Conservation (phyloP, 1,139 yeast species). For the Candida sp. region DNA sequence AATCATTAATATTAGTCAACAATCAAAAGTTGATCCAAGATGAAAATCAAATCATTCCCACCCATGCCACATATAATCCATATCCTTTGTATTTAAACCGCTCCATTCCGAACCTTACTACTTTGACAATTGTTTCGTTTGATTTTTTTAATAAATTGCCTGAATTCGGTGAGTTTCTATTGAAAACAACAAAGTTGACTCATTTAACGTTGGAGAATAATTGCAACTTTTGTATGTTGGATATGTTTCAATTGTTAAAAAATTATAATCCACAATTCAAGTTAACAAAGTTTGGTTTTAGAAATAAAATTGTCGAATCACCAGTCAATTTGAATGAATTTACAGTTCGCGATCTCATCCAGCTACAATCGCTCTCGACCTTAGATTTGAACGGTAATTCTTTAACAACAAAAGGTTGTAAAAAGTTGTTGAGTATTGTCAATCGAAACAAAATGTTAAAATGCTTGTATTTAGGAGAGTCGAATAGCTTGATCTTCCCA, state of each 20-base stretch:
- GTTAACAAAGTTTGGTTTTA: conserved; percentile 23
- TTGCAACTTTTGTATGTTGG: conserved; percentile 21
- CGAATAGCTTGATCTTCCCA: conserved; percentile 22
- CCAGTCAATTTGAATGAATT: conserved; percentile 25
- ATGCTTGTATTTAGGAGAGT: conserved; percentile 27
- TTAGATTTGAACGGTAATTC: conserved; percentile 35
- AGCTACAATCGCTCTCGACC: conserved; percentile 17
- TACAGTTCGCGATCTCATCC: conserved; percentile 18
- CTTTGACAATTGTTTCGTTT: conserved; percentile 25
- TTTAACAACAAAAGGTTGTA: conserved; percentile 28
- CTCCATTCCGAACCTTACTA: conserved; percentile 20
- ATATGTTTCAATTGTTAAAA: conserved; percentile 27
- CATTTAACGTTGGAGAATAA: conserved; percentile 34
- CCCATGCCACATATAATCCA: conserved; percentile 21
- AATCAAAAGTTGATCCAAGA: conserved; percentile 19
- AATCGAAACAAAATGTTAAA: conserved; percentile 14
- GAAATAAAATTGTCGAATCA: conserved; percentile 19
- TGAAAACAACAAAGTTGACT: conserved; percentile 14
- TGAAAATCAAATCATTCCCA: conserved; percentile 8
- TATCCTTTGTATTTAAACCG: conserved; percentile 19
- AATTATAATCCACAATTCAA: conserved; percentile 26
- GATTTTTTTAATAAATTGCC: conserved; percentile 28
- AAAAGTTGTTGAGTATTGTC: conserved; percentile 22
- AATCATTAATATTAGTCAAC: conserved; percentile 22
- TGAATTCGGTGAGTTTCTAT: conserved; percentile 27